Evolutionary conservation across 2,329 filamentous ascomycete species (phyloP).

Genomic region (Pleomassaria siparia): DNA sequence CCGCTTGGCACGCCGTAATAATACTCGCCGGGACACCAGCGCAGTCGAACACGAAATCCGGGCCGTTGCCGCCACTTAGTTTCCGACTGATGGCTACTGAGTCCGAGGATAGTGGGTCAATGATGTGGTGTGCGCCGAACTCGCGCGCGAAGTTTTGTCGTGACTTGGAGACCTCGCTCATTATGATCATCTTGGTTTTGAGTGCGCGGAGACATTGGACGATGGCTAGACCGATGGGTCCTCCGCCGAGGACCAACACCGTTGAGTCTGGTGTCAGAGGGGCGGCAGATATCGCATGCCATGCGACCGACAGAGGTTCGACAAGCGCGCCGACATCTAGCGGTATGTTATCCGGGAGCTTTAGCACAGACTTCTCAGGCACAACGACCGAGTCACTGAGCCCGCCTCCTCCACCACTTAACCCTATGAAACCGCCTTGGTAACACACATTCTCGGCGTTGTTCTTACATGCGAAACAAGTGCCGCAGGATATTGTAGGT

Average conservation of each 20-base stretch:
- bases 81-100: slow-evolving; percentile 50
- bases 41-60: slow-evolving; percentile 63
- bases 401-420: slow-evolving; percentile 56
- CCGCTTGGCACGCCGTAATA: slow-evolving; percentile 48
- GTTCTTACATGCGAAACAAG: slow-evolving; percentile 57
- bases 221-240: slow-evolving; percentile 63
- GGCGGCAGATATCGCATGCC: slow-evolving; percentile 61
- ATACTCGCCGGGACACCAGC: slow-evolving; percentile 58
- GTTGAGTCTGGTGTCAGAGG: slow-evolving; percentile 50
- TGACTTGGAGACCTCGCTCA: slow-evolving; percentile 56
- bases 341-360: slow-evolving; percentile 54
- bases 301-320: slow-evolving; percentile 65
- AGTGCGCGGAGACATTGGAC: slow-evolving; percentile 60
- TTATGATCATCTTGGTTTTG: slow-evolving; percentile 58
- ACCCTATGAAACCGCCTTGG: slow-evolving; percentile 56
- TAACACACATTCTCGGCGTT: slow-evolving; percentile 61
- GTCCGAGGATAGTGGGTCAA: slow-evolving; percentile 56
- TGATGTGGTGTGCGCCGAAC: slow-evolving; percentile 58
- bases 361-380: slow-evolving; percentile 51
- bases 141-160: slow-evolving; percentile 55
- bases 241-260: slow-evolving; percentile 61
- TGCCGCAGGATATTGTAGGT: slow-evolving; percentile 60
- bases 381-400: slow-evolving; percentile 59
- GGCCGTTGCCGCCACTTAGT: slow-evolving; percentile 54
- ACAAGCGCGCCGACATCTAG: slow-evolving; percentile 60